Evolutionary conservation across 2,329 filamentous ascomycete species (phyloP), one percentile per base, ranked within the genome.

Genomic region (Pseudocercospora macadamiae): DNA sequence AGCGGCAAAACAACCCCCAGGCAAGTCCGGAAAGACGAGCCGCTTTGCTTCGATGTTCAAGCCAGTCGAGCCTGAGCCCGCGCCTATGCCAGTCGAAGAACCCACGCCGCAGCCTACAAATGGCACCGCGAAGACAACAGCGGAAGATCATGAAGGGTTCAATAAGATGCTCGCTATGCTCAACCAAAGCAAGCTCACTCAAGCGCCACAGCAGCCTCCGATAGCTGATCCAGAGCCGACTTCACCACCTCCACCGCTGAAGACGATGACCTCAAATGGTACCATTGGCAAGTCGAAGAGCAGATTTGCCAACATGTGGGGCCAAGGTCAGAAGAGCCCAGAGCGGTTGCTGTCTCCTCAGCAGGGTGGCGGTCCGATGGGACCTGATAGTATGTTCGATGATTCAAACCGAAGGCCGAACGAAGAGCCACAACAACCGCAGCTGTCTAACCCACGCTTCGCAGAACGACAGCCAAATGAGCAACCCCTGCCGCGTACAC

Each of bases 111-210:
- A 54, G 30, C 61, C 64, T 51, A 64, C 73, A 54, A 70, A 59
- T 44, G 67, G 67, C 54, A 49, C 63, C 3, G 62, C 70, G 8
- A 72, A 74, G 54, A 74, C 76, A 18, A 77, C 80, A 9, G 86
- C 87, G 62, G 84, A 86, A 53, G 93, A 96, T 69, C 91, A 91
- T 74, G 89, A 92, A 73, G 93, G 91, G 19, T 96, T 97, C 75
- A 66, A 70, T 47, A 58, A 65, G 16, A 84, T 97, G 45, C 79
- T 96, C 32, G 85, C 89, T 66, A 96, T 96, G 82, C 83, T 96
- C 37, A 88, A 92, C 51, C 78, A 42, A 39, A 54, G 57, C 14
- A 60, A 60, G 26, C 30, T 60, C 30, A 60, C 36, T 19, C 53
- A 57, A 37, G 47, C 79, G 36, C 76, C 77, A 55, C 78, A 76